phyloP scores from a whole-genome alignment of 352 stramenopile genomes.

The Phytophthora pluvialis region DNA sequence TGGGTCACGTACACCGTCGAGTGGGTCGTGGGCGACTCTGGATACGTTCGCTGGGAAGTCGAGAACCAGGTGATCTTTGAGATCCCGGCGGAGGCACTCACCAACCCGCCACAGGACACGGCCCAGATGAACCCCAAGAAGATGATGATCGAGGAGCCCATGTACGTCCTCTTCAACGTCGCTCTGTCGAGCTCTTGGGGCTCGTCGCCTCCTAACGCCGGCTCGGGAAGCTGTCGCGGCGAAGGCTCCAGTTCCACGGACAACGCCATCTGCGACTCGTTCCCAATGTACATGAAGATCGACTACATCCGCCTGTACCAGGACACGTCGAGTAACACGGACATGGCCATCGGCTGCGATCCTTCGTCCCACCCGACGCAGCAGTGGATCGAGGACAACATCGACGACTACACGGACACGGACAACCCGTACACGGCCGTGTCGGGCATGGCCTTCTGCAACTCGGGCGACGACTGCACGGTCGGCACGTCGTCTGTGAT shows the following conservation, averaged over 20 bases:
- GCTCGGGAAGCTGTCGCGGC: slow-evolving; percentile 42
- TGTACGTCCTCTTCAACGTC: slow-evolving; percentile 95
- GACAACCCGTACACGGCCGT: slow-evolving; percentile 59
- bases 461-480: slow-evolving; percentile 58
- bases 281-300: slow-evolving; percentile 78
- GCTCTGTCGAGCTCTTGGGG: slow-evolving; percentile 91
- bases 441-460: slow-evolving; percentile 55
- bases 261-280: slow-evolving; percentile 61
- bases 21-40: slow-evolving; percentile 60
- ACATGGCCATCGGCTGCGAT: slow-evolving; percentile 58
- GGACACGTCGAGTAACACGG: slow-evolving; percentile 36
- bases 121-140: slow-evolving; percentile 73
- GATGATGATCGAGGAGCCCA: slow-evolving; percentile 94
- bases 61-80: slow-evolving; percentile 88
- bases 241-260: slow-evolving; percentile 35
- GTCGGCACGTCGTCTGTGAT: slow-evolving; percentile 26
- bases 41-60: slow-evolving; percentile 76
- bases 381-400: slow-evolving; percentile 73
- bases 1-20: slow-evolving; percentile 73
- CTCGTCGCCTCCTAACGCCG: slow-evolving; percentile 58
- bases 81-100: slow-evolving; percentile 70
- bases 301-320: slow-evolving; percentile 82
- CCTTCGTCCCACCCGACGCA: slow-evolving; percentile 58
- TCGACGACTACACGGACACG: slow-evolving; percentile 64
- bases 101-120: slow-evolving; percentile 51